Conservation (phyloP, 1,284 basidiomycete genomes). For the Cutaneotrichosporon mucoides region DNA sequence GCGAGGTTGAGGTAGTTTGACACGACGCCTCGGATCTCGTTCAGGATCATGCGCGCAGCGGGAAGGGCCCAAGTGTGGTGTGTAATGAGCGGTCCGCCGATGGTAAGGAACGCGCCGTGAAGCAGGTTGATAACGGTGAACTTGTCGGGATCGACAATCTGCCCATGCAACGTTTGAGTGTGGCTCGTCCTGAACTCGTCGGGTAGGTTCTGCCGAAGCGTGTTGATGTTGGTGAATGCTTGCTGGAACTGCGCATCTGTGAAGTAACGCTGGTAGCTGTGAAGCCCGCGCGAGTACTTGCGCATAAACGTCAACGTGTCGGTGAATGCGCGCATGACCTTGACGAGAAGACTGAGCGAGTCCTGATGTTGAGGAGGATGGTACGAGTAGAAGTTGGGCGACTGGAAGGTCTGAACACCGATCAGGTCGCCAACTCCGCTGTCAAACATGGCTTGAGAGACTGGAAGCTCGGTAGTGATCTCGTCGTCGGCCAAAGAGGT, state of each 20-base stretch:
- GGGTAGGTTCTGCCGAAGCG: conserved; percentile 36
- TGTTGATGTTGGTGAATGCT: conserved; percentile 32
- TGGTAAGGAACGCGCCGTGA: conserved; percentile 30
- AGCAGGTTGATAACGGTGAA: conserved; percentile 29
- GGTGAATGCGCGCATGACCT: conserved; percentile 57
- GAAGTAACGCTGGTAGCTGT: conserved; percentile 28
- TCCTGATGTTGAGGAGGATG: conserved; percentile 33
- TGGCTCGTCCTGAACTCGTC: conserved; percentile 30
- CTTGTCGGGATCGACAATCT: conserved; percentile 32
- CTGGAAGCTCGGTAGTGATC: conserved; percentile 41
- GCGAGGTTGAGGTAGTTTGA: conserved; percentile 42
- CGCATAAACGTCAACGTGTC: conserved; percentile 35
- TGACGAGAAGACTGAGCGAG: conserved; percentile 61
- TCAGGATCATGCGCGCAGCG: conserved; percentile 33
- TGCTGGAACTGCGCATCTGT: conserved; percentile 29
- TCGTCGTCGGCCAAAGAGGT: conserved; percentile 28
- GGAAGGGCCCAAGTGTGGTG: conserved; percentile 37
- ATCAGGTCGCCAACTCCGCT: conserved; percentile 11
- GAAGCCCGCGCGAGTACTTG: conserved; percentile 30
- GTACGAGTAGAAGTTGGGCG: conserved; percentile 12
- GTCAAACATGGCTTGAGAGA: conserved; percentile 32
- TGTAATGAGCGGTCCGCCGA: conserved; percentile 39
- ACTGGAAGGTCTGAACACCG: conserved; percentile 36
- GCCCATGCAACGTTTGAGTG: conserved; percentile 12
- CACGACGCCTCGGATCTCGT: conserved; percentile 39